Evolutionary conservation across 192 early-diverging fungal species (phyloP).

Genomic region (Mortierella hygrophila): DNA sequence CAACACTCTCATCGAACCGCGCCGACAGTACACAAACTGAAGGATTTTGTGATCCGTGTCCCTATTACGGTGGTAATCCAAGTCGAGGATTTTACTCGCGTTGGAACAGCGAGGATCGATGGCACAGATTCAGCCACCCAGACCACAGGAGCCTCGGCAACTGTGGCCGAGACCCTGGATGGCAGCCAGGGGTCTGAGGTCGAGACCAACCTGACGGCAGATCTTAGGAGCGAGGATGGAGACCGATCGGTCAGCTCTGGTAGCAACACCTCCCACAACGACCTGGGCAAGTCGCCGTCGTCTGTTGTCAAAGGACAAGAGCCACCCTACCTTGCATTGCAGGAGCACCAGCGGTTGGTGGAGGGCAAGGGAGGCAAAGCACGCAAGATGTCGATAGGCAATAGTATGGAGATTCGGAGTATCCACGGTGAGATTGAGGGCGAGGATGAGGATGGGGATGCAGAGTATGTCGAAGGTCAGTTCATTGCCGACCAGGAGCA

Average conservation of each 20-base stretch:
- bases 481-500: conserved; percentile 16
- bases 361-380: background rate
- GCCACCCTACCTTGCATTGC: background rate
- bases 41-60: conserved; percentile 46
- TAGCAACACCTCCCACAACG: background rate
- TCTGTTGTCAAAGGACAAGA: background rate
- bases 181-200: background rate
- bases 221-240: background rate
- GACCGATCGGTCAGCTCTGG: background rate
- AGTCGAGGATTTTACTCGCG: conserved; percentile 14
- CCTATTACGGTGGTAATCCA: conserved; percentile 45
- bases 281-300: background rate
- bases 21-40: conserved; percentile 28
- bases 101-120: conserved; percentile 10
- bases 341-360: background rate
- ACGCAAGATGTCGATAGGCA: background rate
- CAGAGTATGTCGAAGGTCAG: conserved; percentile 25
- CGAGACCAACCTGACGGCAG: background rate
- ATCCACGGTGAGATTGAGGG: background rate
- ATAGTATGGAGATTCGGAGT: conserved; percentile 2
- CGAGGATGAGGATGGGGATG: conserved; percentile 6
- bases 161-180: background rate
- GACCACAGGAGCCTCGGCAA: background rate
- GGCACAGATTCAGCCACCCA: background rate
- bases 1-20: conserved; percentile 5